phyloP scores from a whole-genome alignment of 805 yeast species.

The Spathaspora hagerdaliae region DNA sequence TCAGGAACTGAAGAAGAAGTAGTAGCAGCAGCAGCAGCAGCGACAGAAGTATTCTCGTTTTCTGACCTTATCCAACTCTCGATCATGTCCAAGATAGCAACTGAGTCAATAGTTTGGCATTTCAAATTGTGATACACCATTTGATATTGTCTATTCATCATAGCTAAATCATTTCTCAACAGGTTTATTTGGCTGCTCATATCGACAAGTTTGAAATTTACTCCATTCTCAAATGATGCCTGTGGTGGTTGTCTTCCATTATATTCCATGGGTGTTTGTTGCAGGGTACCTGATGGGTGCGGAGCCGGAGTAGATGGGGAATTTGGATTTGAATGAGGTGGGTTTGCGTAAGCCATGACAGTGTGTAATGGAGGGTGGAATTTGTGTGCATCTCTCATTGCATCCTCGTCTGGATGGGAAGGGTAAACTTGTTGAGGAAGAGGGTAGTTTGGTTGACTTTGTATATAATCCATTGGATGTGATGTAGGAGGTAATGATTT shows the following conservation, averaged over 20 bases:
- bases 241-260: conserved; percentile 2
- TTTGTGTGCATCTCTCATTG: neutral
- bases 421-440: neutral
- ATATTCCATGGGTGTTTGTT: conserved; percentile 2
- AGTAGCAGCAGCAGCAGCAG: neutral
- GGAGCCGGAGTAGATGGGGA: conserved; percentile 3
- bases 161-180: conserved; percentile 40
- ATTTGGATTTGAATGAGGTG: conserved; percentile 7
- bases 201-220: conserved; percentile 17
- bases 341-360: conserved; percentile 1
- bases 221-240: conserved; percentile 14
- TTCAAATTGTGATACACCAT: conserved; percentile 44
- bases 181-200: conserved; percentile 38
- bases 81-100: conserved; percentile 46
- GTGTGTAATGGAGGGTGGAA: conserved; percentile 8
- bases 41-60: conserved; percentile 1
- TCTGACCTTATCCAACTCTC: conserved; percentile 18
- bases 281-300: conserved; percentile 7
- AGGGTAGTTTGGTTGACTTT: neutral
- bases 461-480: conserved; percentile 5
- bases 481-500: conserved; percentile 19
- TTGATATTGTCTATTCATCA: conserved; percentile 44
- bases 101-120: conserved; percentile 49
- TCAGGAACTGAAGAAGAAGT: neutral
- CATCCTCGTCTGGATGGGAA: conserved; percentile 1